Evolutionary conservation across 331 rosid genomes (phyloP).

Genomic region (Quercus tomentella): DNA sequence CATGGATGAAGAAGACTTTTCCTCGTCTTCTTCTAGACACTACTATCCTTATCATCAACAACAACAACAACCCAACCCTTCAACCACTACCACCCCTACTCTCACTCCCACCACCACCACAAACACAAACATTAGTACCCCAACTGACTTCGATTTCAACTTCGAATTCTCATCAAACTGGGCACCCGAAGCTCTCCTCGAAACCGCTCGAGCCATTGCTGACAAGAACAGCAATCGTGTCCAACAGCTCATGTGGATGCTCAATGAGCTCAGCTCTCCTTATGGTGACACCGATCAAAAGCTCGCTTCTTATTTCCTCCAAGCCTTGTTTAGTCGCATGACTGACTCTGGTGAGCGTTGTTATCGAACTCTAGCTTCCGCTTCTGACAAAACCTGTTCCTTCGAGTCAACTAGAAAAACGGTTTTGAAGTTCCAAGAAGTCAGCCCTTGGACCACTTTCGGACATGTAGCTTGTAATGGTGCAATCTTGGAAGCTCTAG

Average conservation of each 20-base stretch:
- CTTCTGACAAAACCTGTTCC: conserved; percentile 70
- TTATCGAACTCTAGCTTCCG: conserved; percentile 49
- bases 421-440: conserved; percentile 79
- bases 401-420: conserved; percentile 76
- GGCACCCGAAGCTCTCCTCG: conserved; percentile 60
- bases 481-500: conserved; percentile 78
- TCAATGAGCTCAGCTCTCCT: conserved; percentile 81
- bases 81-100: conserved; percentile 19
- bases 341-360: conserved; percentile 76
- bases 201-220: conserved; percentile 70
- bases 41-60: conserved; percentile 36
- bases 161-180: conserved; percentile 68
- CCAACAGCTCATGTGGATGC: conserved; percentile 95
- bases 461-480: conserved; percentile 96
- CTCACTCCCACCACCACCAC: conserved; percentile 8
- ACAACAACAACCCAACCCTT: not conserved
- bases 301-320: conserved; percentile 73
- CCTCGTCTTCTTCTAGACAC: conserved; percentile 82
- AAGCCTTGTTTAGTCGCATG: conserved; percentile 73
- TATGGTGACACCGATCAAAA: conserved; percentile 84
- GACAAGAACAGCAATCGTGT: conserved; percentile 56
- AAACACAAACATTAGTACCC: conserved; percentile 26
- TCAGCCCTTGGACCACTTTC: conserved; percentile 91
- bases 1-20: conserved; percentile 98
- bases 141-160: conserved; percentile 46